Base-by-base conservation (phyloP, 805 yeast genomes). In the Nakazawaea holstii region DNA sequence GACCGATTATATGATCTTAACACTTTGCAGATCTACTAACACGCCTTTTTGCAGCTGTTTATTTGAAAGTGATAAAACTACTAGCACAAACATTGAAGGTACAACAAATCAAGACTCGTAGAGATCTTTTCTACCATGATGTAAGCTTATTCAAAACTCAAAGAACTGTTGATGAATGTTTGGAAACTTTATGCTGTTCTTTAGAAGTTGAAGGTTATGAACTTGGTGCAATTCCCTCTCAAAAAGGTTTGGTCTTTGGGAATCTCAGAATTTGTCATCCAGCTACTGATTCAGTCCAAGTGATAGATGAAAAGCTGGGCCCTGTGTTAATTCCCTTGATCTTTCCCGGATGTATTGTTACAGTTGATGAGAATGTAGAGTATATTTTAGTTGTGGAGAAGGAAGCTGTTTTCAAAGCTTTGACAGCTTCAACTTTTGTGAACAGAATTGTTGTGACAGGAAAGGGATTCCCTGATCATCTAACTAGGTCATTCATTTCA, bases 401-500 rank as follows among this genome's bases (percentile, higher is more conserved):
- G 49, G 82, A 78, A 49, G 71, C 58, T n/a, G 28, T 49, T 5
- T 39, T 52, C 15, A 44, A 42, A 32, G 17, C 24, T 14, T 41
- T 44, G 30, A 65, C 73, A 8, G 58, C 60, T 31, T 46, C 48
- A 3, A 17, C 39, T 10, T 49, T 52, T 13, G 50, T 53, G 30
- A 46, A 53, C 8, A 46, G 66, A 13, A 51, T 77, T 1, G 32
- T 77, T 0, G 59, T 84, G 8, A 82, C 89, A 0, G 88, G 86
- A 0, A 79, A 77, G 56, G 90, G 90, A 4, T 82, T 69, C 54
- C 88, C 90, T 0, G 90, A 84, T 57, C 55, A 67, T 10, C 60
- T 74, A 6, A 81, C 88, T 0, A 66, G 71, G 41, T 52, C 56
- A 24, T 72, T 82, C 48, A 52, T 79, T 8, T 40, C 51, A 5